Conservation (phyloP, 208 protist species). For the Jaenimonas drosophilae region DNA sequence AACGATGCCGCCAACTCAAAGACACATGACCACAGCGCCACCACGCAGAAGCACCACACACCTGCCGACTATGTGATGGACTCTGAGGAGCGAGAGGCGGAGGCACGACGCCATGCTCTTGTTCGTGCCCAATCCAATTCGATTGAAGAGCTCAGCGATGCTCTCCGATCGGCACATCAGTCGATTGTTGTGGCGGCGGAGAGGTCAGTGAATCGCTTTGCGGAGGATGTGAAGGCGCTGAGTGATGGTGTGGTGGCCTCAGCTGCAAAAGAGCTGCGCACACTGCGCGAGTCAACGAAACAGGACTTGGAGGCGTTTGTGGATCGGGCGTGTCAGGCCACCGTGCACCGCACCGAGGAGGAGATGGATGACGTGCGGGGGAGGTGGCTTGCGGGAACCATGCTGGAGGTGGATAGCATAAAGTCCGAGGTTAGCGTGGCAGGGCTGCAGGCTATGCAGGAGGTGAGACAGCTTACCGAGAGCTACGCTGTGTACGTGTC, state of each 20-base stretch:
- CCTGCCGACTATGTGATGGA: conserved; percentile 10
- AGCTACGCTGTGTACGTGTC: conserved; percentile 30
- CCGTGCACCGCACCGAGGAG: conserved; percentile 24
- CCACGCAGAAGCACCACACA: not conserved
- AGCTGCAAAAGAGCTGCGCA: conserved; percentile 42
- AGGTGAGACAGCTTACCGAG: conserved; percentile 22
- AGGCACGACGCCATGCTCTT: conserved; percentile 2
- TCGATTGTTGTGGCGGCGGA: conserved; percentile 38
- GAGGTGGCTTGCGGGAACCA: conserved; percentile 19
- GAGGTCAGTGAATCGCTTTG: conserved; percentile 42
- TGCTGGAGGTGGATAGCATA: conserved; percentile 21
- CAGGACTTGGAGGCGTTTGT: conserved; percentile 37
- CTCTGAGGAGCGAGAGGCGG: conserved; percentile 15
- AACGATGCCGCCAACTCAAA: conserved; percentile 78
- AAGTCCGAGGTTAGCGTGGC: conserved; percentile 33
- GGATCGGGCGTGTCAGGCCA: conserved; percentile 22
- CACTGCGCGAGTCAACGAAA: conserved; percentile 22
- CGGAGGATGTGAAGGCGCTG: conserved; percentile 40
- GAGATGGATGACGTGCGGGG: conserved; percentile 43
- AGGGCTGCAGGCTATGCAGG: conserved; percentile 12
- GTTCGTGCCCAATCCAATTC: conserved; percentile 2
- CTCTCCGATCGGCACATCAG: conserved; percentile 27
- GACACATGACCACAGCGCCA: conserved; percentile 19
- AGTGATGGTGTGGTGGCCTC: conserved; percentile 55
- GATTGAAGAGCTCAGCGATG: not conserved